Conservation (phyloP, 2,329 filamentous ascomycete genomes). For the Tolypocladium pustulatum region DNA sequence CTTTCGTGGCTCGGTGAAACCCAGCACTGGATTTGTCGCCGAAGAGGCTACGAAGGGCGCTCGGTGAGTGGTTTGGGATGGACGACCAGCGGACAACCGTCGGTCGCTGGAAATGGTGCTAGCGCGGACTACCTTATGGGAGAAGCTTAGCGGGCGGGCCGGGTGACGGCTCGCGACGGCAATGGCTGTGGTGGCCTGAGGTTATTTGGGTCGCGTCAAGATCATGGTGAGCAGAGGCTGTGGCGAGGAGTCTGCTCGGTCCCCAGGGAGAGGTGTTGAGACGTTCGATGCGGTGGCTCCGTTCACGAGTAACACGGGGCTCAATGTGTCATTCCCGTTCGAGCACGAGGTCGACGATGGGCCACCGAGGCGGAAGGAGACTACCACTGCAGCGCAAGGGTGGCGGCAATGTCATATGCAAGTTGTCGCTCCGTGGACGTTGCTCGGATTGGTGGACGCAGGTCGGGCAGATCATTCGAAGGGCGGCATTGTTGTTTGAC, state of each 20-base stretch:
- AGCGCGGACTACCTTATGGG: neutral
- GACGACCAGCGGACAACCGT: neutral
- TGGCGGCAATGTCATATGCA: too few species aligned
- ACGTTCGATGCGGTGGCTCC: too few species aligned
- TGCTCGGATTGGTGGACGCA: neutral
- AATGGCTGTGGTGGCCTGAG: neutral
- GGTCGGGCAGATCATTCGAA: neutral
- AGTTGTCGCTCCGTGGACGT: neutral
- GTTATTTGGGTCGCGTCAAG: neutral
- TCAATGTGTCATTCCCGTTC: too few species aligned
- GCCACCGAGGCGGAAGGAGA: too few species aligned
- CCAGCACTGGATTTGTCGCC: neutral
- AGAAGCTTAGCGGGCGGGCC: neutral
- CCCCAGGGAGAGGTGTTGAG: neutral
- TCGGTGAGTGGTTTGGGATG: neutral
- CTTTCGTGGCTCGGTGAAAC: neutral
- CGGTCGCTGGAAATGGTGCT: neutral
- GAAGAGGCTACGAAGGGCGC: neutral
- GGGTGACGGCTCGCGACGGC: neutral
- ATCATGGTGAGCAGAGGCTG: neutral
- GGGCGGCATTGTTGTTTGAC: neutral
- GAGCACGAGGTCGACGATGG: too few species aligned
- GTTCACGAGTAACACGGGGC: too few species aligned
- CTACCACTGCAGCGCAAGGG: too few species aligned
- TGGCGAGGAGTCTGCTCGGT: neutral